Evolutionary conservation across 116 monocot genomes (phyloP).

Genomic region (Cymodocea nodosa): DNA sequence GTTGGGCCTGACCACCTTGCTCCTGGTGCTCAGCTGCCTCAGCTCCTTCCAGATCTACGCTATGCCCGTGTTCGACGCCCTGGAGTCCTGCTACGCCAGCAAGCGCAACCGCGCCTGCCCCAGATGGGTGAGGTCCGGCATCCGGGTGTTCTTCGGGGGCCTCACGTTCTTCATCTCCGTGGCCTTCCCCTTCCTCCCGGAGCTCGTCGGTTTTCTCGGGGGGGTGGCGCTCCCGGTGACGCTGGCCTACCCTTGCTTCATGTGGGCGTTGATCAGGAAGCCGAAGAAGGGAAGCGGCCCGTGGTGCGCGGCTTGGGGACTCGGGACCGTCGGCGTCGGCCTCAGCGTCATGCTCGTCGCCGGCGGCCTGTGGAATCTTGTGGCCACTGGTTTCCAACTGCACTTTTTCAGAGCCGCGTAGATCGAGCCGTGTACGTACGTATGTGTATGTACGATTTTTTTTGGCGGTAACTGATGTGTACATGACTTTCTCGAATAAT

Average conservation of each 20-base stretch:
- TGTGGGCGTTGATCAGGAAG: conserved; percentile 68
- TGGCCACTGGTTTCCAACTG: conserved; percentile 37
- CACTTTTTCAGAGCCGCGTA: conserved; percentile 55
- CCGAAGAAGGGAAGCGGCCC: conserved; percentile 26
- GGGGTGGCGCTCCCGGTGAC: conserved; percentile 73
- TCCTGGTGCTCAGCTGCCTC: conserved; percentile 66
- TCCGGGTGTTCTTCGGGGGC: conserved; percentile 43
- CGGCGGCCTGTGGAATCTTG: conserved; percentile 48
- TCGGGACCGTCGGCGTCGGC: conserved; percentile 54
- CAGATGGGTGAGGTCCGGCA: conserved; percentile 36
- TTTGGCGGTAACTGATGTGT: no score
- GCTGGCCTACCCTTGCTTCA: conserved; percentile 77
- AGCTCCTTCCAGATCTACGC: conserved; percentile 78
- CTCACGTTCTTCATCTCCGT: conserved; percentile 43
- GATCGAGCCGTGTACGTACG: not conserved
- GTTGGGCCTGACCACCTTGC: conserved; percentile 44
- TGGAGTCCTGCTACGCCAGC: conserved; percentile 56
- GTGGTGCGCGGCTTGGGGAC: conserved; percentile 63
- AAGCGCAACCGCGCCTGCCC: conserved; percentile 69
- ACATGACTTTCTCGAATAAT: no score
- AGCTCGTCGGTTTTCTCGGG: conserved; percentile 55
- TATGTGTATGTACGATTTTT: no score
- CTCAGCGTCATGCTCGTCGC: conserved; percentile 44
- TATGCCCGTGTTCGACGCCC: conserved; percentile 70
- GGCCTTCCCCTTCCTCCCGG: conserved; percentile 72